phyloP scores from a whole-genome alignment of 2,329 filamentous ascomycete genomes.

The Daldinia sp. region DNA sequence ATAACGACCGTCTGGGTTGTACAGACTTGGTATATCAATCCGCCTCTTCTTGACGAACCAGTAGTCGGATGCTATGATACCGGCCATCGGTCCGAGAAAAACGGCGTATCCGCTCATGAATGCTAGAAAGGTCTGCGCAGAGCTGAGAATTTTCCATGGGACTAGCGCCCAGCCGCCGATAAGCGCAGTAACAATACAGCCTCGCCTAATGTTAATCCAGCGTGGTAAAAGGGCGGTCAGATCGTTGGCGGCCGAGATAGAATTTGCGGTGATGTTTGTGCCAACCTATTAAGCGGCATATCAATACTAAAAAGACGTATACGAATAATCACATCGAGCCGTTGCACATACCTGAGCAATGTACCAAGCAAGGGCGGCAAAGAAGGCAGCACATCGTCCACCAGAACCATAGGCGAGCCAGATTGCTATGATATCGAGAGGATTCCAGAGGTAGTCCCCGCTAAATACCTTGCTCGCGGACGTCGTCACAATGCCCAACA shows the following conservation, averaged over 20 bases:
- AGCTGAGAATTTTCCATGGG: conserved; percentile 71
- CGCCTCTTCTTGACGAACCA: conserved; percentile 65
- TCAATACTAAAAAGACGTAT: background rate
- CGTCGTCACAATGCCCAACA: conserved; percentile 66
- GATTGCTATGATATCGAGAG: conserved; percentile 54
- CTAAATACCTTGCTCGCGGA: conserved; percentile 62
- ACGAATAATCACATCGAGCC: background rate
- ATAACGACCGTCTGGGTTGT: conserved; percentile 56
- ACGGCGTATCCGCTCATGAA: conserved; percentile 70
- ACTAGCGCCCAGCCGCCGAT: conserved; percentile 66
- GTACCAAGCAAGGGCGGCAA: conserved; percentile 61
- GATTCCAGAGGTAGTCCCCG: conserved; percentile 60
- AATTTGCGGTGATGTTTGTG: conserved; percentile 66
- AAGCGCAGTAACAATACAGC: conserved; percentile 62
- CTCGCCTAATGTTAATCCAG: conserved; percentile 64
- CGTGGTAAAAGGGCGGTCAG: conserved; percentile 62
- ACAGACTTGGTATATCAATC: conserved; percentile 53
- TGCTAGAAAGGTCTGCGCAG: conserved; percentile 64
- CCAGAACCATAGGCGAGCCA: conserved; percentile 56
- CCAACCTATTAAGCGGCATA: conserved; percentile 57
- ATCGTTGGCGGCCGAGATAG: conserved; percentile 63
- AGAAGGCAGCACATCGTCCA: conserved; percentile 53
- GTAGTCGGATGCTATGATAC: conserved; percentile 67
- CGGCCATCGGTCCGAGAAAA: conserved; percentile 70
- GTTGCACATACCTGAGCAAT: conserved; percentile 53